Conservation (phyloP, 2,329 filamentous ascomycete genomes). For the Neospermospora avenae region DNA sequence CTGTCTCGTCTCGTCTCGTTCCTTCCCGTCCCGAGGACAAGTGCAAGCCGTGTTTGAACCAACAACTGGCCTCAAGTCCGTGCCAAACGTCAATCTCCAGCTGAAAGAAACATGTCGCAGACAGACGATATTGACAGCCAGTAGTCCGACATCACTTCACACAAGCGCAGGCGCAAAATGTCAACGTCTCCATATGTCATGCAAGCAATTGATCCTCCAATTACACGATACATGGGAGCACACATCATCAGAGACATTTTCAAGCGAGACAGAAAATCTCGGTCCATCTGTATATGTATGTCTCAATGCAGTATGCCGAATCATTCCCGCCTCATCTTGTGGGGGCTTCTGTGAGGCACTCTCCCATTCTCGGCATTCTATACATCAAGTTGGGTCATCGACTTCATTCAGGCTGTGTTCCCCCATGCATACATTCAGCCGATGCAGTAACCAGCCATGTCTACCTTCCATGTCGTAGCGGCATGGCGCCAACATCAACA, state of each 20-base stretch:
- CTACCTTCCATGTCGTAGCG: too few relatives aligned
- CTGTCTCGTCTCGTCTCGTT: conserved; percentile 10
- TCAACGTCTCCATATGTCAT: background rate
- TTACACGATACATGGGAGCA: background rate
- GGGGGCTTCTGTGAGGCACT: background rate
- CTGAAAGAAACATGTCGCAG: background rate
- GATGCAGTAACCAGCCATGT: too few relatives aligned
- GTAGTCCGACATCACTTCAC: background rate
- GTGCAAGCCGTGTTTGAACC: background rate
- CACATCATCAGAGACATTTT: background rate
- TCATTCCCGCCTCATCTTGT: background rate
- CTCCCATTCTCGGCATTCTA: background rate
- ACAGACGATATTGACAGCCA: background rate
- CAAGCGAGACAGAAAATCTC: background rate
- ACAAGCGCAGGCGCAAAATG: background rate
- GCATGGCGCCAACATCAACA: background rate
- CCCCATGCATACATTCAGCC: too few relatives aligned
- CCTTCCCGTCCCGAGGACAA: conserved; percentile 9
- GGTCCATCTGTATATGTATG: background rate
- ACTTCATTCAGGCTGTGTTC: background rate
- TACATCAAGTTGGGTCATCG: background rate
- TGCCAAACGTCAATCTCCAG: background rate
- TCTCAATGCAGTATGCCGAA: background rate
- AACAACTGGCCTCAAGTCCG: background rate
- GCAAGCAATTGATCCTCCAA: background rate